Conservation (phyloP, 192 early-diverging fungal genomes). For the Cetraspora pellucida region DNA sequence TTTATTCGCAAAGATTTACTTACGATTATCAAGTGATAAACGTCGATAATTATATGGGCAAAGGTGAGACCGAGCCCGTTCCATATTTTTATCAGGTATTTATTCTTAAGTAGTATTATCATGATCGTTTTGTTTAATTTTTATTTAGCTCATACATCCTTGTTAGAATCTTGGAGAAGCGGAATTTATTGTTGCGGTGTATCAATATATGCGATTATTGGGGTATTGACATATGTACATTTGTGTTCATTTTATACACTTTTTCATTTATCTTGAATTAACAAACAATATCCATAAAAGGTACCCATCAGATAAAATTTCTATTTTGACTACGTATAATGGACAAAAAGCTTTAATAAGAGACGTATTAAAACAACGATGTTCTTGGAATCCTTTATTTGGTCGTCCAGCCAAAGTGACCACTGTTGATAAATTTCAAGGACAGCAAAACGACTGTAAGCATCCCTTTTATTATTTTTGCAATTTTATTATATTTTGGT, state of each 20-base stretch:
- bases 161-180: constrained; percentile 93
- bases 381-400: constrained; percentile 86
- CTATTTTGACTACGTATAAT: constrained; percentile 96
- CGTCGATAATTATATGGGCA: constrained; percentile 71
- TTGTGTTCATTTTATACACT: constrained; percentile 4
- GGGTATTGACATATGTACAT: constrained; percentile 58
- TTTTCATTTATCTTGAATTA: neutral
- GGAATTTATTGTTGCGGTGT: constrained; percentile 94
- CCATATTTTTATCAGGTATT: constrained; percentile 74
- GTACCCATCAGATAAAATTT: constrained; percentile 86
- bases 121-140: neutral
- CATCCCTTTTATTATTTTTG: neutral
- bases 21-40: constrained; percentile 90
- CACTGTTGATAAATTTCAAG: constrained; percentile 98
- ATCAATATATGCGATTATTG: constrained; percentile 93
- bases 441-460: constrained; percentile 90
- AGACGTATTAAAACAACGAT: constrained; percentile 86
- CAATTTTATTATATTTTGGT: neutral
- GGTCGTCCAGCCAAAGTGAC: constrained; percentile 76
- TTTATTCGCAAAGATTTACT: constrained; percentile 53
- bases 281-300: constrained; percentile 35
- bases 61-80: constrained; percentile 86
- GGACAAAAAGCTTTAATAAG: constrained; percentile 92
- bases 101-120: neutral
- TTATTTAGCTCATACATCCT: neutral